Evolutionary conservation across 306 rosid species (phyloP), one percentile per base, ranked within the genome.

Genomic region (Macrotyloma uniflorum): DNA sequence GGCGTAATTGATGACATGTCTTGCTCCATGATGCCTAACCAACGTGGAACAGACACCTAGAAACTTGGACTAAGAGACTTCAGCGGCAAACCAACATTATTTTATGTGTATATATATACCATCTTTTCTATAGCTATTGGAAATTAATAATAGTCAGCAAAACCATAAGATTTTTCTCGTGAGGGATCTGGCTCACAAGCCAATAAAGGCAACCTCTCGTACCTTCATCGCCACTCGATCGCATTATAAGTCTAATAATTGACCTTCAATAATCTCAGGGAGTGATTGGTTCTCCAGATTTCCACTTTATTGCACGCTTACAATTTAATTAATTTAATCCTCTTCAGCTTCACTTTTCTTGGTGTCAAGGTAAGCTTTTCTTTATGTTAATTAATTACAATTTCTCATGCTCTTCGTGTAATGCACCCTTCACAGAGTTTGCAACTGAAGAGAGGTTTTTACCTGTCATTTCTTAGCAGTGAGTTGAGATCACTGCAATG

Each of bases 401-500:
- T 71, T 51, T 47, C 7, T 30, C 51, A 30, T 40, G 49, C 68
- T 72, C 86, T 58, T 79, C 69, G 36, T 83, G 87, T 85, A 75
- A 76, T 82, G 82, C 55, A 1, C 26, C 66, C 88, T 82, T 78
- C 22, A 33, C 5, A 49, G 2, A 26, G 66, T 67, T 77, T 80
- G 33, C 49, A 42, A 43, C 70, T 72, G 70, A 59, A 32, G 79
- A 69, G 42, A 40, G 33, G 28, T 36, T 43, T 67, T 38, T 69
- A 78, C 72, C 85, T 79, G 33, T 66, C 30, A 38, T 79, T 12
- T 47, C 71, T 19, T 71, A 18, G 79, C 70, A 47, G 53, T 32
- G 64, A 78, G 81, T 19, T 49, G 26, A 79, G 82, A 14, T 77
- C 67, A 66, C 19, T 73, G 71, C 59, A 76, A 94, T 94, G 98